A percentile compares a stretch with the other conserved stretches of the same genome.
Conservation (phyloP, 1,284 basidiomycete genomes). For the Flammula alnicola region DNA sequence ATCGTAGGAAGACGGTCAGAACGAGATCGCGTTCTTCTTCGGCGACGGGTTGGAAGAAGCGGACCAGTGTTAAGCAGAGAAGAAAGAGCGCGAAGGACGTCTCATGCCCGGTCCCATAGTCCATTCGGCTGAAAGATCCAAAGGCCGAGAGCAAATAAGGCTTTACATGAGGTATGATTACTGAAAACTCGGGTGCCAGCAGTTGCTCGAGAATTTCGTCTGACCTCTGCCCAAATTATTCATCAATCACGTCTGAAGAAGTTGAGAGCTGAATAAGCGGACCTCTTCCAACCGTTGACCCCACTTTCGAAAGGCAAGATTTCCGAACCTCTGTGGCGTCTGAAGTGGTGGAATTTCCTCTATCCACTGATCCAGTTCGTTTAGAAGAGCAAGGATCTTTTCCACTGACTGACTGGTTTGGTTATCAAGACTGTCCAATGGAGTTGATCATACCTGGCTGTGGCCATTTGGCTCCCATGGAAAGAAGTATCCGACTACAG, state of each 20-base stretch:
- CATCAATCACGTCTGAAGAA: slow-evolving; percentile 13
- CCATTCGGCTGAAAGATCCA: slow-evolving; percentile 90
- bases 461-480: slow-evolving; percentile 41
- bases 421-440: slow-evolving; percentile 16
- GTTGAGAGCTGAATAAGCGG: slow-evolving; percentile 28
- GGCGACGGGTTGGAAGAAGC: slow-evolving; percentile 60
- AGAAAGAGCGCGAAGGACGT: slow-evolving; percentile 86
- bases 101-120: slow-evolving; percentile 98
- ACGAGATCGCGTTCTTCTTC: slow-evolving; percentile 67
- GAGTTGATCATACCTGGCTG: slow-evolving; percentile 41
- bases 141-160: slow-evolving; percentile 87
- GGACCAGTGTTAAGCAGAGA: slow-evolving; percentile 65
- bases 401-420: slow-evolving; percentile 48
- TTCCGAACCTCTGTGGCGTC: slow-evolving; percentile 93
- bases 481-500: slow-evolving; percentile 66
- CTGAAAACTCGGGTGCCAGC: slow-evolving; percentile 46
- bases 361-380: slow-evolving; percentile 79
- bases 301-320: slow-evolving; percentile 91
- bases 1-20: slow-evolving; percentile 72
- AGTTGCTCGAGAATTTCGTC: slow-evolving; percentile 59
- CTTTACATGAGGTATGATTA: slow-evolving; percentile 60
- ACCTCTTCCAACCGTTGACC: slow-evolving; percentile 82
- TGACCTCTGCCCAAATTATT: slow-evolving; percentile 51
- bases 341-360: slow-evolving; percentile 79
- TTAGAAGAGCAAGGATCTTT: slow-evolving; percentile 61